Percentiles rank a stretch among this genome's conserved stretches.
These are phyloP conservation scores for Suillus fuscotomentosus DNA, from an alignment of 768 basidiomycete genomes.

Conservation along the genomic window DNA sequence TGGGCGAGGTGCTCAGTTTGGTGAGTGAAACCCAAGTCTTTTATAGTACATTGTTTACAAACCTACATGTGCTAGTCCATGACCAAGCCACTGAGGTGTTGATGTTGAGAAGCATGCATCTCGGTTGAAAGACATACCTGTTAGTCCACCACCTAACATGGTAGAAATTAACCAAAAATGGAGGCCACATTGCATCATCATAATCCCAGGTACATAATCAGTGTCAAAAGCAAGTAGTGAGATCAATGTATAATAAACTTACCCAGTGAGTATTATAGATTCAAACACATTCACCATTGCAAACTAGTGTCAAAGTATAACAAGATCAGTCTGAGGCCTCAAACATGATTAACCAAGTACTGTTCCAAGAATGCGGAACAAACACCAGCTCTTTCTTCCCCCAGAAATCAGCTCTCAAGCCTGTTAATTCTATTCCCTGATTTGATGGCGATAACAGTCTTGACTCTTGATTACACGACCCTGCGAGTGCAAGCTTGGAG, in stretches of 20 bases:
- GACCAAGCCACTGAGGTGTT: neutral
- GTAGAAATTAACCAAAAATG: neutral
- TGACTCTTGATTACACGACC: neutral
- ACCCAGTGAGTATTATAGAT: neutral
- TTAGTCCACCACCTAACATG: neutral
- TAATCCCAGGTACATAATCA: neutral
- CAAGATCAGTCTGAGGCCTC: neutral
- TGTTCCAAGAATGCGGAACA: neutral
- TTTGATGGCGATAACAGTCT: neutral
- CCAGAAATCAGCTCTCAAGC: neutral
- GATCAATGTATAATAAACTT: neutral
- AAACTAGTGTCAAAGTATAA: neutral
- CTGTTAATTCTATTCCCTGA: neutral
- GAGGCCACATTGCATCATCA: neutral
- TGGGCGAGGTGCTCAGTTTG: too few relatives aligned
- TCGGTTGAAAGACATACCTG: neutral
- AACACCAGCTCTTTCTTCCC: neutral
- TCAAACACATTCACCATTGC: neutral
- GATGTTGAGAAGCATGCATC: neutral
- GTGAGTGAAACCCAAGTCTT: neutral
- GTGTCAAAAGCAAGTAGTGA: neutral
- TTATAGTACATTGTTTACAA: neutral
- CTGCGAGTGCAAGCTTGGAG: neutral
- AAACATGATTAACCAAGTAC: neutral
- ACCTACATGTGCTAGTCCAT: neutral